phyloP scores from a whole-genome alignment of 1,284 basidiomycete species.

The Bjerkandera adusta region DNA sequence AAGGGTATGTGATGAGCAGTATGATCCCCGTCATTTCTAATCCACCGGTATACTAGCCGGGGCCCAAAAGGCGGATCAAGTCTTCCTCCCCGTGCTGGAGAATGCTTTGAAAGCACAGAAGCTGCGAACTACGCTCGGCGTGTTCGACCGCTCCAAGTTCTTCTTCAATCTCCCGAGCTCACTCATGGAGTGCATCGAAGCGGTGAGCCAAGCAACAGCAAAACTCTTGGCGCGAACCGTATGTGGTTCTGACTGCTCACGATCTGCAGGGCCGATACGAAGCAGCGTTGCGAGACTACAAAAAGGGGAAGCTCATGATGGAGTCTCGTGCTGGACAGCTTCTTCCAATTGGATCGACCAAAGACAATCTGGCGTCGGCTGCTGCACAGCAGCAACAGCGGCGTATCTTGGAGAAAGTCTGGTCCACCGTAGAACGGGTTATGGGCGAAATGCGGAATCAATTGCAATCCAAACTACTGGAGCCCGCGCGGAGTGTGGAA shows the following conservation, averaged over 20 bases:
- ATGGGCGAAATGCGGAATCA: conserved; percentile 89
- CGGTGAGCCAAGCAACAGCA: conserved; percentile 47
- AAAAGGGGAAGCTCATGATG: conserved; percentile 92
- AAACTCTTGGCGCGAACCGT: too few relatives aligned
- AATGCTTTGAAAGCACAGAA: conserved; percentile 95
- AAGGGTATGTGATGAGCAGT: conserved; percentile 57
- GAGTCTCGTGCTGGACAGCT: conserved; percentile 86
- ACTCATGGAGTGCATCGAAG: conserved; percentile 88
- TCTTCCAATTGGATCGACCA: conserved; percentile 57
- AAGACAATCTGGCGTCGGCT: conserved; percentile 50
- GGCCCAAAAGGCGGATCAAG: conserved; percentile 89
- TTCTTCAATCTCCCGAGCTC: conserved; percentile 97
- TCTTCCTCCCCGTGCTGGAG: conserved; percentile 95
- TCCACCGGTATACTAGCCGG: conserved; percentile 51
- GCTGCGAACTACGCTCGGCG: conserved; percentile 87
- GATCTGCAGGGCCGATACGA: conserved; percentile 82
- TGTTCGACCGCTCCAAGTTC: conserved; percentile 97
- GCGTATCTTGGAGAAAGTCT: conserved; percentile 94
- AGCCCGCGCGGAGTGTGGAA: conserved; percentile 78
- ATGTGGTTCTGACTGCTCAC: neutral
- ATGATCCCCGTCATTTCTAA: conserved; percentile 3
- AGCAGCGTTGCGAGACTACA: conserved; percentile 92
- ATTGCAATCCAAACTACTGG: conserved; percentile 78
- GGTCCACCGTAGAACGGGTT: conserved; percentile 92
- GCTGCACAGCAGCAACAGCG: conserved; percentile 78